Evolutionary conservation across 2,329 filamentous ascomycete genomes (phyloP), one percentile per base, ranked within the genome.

Genomic region (Verticillium albo-atrum): DNA sequence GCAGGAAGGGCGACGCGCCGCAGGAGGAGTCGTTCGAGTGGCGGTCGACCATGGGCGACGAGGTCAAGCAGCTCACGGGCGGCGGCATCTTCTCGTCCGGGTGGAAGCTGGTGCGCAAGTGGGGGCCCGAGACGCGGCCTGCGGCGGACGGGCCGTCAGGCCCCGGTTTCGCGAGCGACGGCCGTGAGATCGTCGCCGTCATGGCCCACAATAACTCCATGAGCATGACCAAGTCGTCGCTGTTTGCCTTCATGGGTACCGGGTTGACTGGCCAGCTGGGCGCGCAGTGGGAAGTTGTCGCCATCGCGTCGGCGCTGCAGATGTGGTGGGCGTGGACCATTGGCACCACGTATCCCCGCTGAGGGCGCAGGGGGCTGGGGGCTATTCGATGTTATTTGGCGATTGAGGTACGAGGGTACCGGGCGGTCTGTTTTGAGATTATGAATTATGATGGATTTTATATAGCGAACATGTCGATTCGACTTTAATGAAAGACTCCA

Each of bases 181-280:
- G 64, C 14, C 28, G 57, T 0, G 61, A 64, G 56, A 57, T 65
- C 20, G 64, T 65, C 9, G 64, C 64, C 20, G 57, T 63, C 15
- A 26, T 60, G 54, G 59, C 57, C 4, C 56, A 60, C 27, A 63
- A 58, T 58, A 27, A 20, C 4, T 47, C 37, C 15, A 61, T 26
- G 37, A 61, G 60, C 32, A 54, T 61, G 56, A 63, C 56, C 53
- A 61, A 62, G 51, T 52, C 57, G 2, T 54, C 53, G 23, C 32
- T 53, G 2, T 63, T 64, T 25, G 55, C 58, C 0, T 65, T 63
- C 32, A 54, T 64, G 58, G 63, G 63, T 4, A 59, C 57, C 2
- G 63, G 63, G 1, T 27, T 64, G 7, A 64, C 61, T 12, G 62
- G 62, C 0, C 54, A 55, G 1, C 25, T 62, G 20, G 61, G 64